Conservation (phyloP, 768 basidiomycete species). For the Lactarius evosmus region DNA sequence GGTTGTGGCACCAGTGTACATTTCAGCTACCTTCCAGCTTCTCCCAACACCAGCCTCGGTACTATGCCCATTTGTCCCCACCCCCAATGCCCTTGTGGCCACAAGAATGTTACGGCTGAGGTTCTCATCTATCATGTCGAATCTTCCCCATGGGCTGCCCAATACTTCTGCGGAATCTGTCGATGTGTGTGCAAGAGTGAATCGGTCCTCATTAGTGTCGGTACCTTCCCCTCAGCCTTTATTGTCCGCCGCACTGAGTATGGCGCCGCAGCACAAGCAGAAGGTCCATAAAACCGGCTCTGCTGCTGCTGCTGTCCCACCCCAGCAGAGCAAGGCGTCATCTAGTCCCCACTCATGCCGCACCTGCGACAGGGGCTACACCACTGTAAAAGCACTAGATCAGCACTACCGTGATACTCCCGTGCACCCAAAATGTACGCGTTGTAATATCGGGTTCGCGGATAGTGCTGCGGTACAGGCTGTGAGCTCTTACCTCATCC, state of each 20-base stretch:
- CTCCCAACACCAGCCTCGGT: neutral
- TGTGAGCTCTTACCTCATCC: constrained; percentile 31
- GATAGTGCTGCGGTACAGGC: constrained; percentile 37
- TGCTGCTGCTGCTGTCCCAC: neutral
- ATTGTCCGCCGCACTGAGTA: neutral
- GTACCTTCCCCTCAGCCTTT: neutral
- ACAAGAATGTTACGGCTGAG: constrained; percentile 15
- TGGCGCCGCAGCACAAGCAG: constrained; percentile 18
- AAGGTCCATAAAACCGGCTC: constrained; percentile 16
- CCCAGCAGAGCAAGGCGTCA: neutral
- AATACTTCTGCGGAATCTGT: constrained; percentile 25
- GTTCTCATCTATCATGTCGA: constrained; percentile 20
- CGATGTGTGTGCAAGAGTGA: constrained; percentile 26
- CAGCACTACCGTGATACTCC: constrained; percentile 47
- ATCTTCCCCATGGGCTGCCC: constrained; percentile 22
- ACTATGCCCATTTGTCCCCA: constrained; percentile 27
- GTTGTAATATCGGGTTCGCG: constrained; percentile 44
- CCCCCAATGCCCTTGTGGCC: constrained; percentile 23
- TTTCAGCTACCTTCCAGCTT: neutral
- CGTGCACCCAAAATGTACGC: constrained; percentile 45
- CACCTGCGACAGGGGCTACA: constrained; percentile 7
- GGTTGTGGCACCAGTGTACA: constrained; percentile 5
- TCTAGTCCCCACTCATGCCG: neutral
- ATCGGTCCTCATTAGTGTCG: constrained; percentile 15
- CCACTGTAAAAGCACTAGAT: constrained; percentile 33